phyloP scores from a whole-genome alignment of 805 yeast species.

The Wickerhamomyces strasburgensis region DNA sequence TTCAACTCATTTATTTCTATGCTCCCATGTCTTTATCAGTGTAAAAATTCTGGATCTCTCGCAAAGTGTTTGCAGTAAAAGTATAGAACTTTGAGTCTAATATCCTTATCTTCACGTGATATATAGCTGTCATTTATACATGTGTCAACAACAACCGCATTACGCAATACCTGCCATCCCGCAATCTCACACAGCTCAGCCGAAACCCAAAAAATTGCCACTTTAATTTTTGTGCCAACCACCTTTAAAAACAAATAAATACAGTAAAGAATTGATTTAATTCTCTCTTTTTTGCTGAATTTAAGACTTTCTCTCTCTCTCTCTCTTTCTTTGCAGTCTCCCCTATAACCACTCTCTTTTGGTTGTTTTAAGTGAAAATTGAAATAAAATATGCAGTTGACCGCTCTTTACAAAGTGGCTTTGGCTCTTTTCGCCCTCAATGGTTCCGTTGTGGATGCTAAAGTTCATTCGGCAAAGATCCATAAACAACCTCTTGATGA shows the following conservation, averaged over 20 bases:
- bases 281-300: too few relatives aligned
- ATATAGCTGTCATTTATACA: background rate
- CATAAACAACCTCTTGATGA: conserved; percentile 55
- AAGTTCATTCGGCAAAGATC: conserved; percentile 50
- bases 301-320: too few relatives aligned
- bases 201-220: background rate
- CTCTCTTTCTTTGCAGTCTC: too few relatives aligned
- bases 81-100: too few relatives aligned
- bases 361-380: background rate
- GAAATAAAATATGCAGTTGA: conserved; percentile 19
- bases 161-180: background rate
- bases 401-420: conserved; percentile 21
- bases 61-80: too few relatives aligned
- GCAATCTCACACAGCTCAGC: background rate
- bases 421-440: conserved; percentile 26
- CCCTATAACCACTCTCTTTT: too few relatives aligned
- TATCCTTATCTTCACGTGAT: background rate
- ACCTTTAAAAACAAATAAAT: background rate
- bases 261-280: background rate
- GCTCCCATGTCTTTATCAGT: too few relatives aligned
- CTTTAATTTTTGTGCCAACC: background rate
- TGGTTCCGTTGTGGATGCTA: conserved; percentile 45
- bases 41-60: too few relatives aligned
- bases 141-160: background rate
- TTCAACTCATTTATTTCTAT: too few relatives aligned